Conservation (phyloP, 2,329 filamentous ascomycete species). For the Aureobasidium vineae region DNA sequence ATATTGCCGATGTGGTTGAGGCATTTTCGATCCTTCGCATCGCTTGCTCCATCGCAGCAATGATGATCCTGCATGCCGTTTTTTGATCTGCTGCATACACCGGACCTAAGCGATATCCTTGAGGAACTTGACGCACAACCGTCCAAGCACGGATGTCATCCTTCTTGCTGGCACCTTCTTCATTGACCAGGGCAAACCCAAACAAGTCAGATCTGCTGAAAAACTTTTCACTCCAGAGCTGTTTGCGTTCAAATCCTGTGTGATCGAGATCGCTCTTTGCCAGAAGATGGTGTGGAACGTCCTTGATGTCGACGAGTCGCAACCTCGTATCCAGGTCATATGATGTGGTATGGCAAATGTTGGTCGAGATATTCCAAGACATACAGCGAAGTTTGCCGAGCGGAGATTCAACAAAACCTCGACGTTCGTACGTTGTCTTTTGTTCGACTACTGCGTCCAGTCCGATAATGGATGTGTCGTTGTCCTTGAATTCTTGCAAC, state of each 20-base stretch:
- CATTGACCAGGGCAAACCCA: constrained; percentile 34
- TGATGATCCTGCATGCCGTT: constrained; percentile 35
- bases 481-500: constrained; percentile 32
- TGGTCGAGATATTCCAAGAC: constrained; percentile 29
- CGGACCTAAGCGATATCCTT: constrained; percentile 40
- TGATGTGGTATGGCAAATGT: constrained; percentile 17
- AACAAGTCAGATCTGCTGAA: constrained; percentile 35
- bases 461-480: constrained; percentile 34
- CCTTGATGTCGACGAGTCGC: constrained; percentile 32
- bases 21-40: constrained; percentile 28
- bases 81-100: constrained; percentile 37
- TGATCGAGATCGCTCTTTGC: constrained; percentile 35
- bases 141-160: constrained; percentile 35
- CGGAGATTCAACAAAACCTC: constrained; percentile 36
- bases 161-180: constrained; percentile 19
- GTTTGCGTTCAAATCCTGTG: constrained; percentile 38
- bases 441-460: constrained; percentile 43
- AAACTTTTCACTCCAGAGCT: constrained; percentile 38
- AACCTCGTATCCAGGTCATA: constrained; percentile 3
- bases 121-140: constrained; percentile 37
- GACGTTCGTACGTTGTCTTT: constrained; percentile 38
- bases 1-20: constrained; percentile 28
- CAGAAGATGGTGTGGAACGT: constrained; percentile 32
- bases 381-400: constrained; percentile 33
- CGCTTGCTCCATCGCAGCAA: constrained; percentile 34